Evolutionary conservation across 2,329 filamentous ascomycete genomes (phyloP).

Genomic region (Davidsoniella virescens): DNA sequence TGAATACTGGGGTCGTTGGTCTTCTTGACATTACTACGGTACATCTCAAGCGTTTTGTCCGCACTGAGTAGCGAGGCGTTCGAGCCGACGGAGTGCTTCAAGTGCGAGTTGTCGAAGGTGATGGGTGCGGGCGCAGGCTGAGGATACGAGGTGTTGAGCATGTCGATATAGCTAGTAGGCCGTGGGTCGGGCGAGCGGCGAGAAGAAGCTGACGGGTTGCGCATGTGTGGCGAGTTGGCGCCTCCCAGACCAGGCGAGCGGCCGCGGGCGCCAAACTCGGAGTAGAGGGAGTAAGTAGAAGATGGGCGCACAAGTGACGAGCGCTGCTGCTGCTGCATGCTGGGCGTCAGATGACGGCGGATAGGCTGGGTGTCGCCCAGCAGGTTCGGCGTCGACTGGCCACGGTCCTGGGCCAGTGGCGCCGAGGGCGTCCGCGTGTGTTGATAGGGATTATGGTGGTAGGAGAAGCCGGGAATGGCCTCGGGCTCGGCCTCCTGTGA

Average conservation of each 20-base stretch:
- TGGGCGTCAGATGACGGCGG: conserved; percentile 48
- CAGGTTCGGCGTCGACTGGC: conserved; percentile 35
- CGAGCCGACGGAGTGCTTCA: conserved; percentile 65
- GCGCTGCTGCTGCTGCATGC: conserved; percentile 34
- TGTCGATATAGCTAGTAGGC: conserved; percentile 38
- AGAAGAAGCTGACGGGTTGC: conserved; percentile 32
- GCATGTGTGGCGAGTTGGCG: conserved; percentile 24
- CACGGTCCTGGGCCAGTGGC: conserved; percentile 26
- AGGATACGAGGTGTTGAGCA: conserved; percentile 57
- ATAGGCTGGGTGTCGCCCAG: conserved; percentile 30
- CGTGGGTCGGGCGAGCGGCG: conserved; percentile 40
- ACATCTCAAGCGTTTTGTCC: conserved; percentile 95
- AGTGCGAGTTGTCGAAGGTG: conserved; percentile 61
- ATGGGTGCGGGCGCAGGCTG: conserved; percentile 55
- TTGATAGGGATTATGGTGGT: conserved; percentile 39
- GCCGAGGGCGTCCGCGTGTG: conserved; percentile 26
- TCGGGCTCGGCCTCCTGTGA: conserved; percentile 32
- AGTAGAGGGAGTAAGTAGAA: conserved; percentile 60
- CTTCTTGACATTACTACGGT: conserved; percentile 92
- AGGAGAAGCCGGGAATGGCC: conserved; percentile 42
- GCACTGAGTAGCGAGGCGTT: conserved; percentile 84
- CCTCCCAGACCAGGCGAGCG: conserved; percentile 38
- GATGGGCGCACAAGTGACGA: conserved; percentile 50
- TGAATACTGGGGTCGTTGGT: conserved; percentile 79
- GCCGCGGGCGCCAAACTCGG: conserved; percentile 49